phyloP scores from a whole-genome alignment of 73 alveolate genomes.

The Tetrahymena thermophila region DNA sequence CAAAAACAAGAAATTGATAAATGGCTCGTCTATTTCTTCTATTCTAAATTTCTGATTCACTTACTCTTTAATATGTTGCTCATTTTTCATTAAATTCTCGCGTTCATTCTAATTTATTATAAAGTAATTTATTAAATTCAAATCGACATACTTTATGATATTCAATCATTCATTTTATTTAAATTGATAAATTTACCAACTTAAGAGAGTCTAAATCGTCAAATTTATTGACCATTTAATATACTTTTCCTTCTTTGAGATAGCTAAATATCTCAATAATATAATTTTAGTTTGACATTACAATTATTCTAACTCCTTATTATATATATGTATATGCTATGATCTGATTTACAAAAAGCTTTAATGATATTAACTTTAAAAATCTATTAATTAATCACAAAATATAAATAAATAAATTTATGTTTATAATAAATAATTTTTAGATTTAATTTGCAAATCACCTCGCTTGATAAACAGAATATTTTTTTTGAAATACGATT shows the following conservation, averaged over 20 bases:
- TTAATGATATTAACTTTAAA: not conserved
- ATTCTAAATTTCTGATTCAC: not conserved
- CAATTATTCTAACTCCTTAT: not conserved
- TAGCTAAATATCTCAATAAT: not conserved
- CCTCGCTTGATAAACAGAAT: not conserved
- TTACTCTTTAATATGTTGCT: not conserved
- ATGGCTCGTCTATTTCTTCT: not conserved
- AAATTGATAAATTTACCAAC: not conserved
- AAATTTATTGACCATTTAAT: not conserved
- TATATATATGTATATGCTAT: not conserved
- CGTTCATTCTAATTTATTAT: not conserved
- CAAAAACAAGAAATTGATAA: not conserved
- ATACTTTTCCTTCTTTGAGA: not conserved
- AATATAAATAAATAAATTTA: too few relatives aligned
- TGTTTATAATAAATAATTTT: not conserved
- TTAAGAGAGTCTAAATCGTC: not conserved
- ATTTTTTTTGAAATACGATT: too few relatives aligned
- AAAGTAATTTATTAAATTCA: not conserved
- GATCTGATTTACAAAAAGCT: too few relatives aligned
- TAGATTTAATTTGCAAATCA: not conserved
- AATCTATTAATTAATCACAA: not conserved
- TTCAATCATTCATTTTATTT: not conserved
- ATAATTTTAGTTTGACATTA: not conserved
- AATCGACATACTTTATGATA: not conserved
- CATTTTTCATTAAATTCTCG: not conserved